Percentiles rank a stretch among this genome's conserved stretches.
These are phyloP conservation scores for Alternaria incomplexa DNA, from an alignment of 2,329 filamentous ascomycete species.

Conservation along the genomic window DNA sequence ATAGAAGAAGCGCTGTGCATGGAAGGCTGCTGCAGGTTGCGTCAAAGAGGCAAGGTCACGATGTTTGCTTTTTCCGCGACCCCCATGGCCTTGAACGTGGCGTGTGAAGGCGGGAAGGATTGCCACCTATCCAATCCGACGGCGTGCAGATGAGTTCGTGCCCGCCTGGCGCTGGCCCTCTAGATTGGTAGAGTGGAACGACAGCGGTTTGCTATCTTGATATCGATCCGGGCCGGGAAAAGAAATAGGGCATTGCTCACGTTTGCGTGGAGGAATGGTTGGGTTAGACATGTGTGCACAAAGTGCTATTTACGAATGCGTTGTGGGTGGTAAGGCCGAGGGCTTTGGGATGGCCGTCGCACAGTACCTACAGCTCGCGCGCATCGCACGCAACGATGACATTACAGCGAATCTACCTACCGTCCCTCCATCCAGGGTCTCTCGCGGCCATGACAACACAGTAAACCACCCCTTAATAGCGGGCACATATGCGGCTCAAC, in stretches of 20 bases:
- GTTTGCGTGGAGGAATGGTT: background rate
- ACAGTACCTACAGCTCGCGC: background rate
- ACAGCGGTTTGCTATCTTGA: slow-evolving; percentile 2
- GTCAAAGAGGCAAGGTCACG: slow-evolving; percentile 5
- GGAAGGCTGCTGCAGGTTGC: slow-evolving; percentile 6
- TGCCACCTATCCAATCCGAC: slow-evolving; percentile 1
- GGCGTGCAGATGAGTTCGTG: background rate
- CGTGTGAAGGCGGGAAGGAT: slow-evolving; percentile 9
- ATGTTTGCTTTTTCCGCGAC: slow-evolving; percentile 4
- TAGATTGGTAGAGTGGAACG: background rate
- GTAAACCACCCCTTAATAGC: background rate
- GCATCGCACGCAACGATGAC: background rate
- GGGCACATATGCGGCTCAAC: slow-evolving; percentile 28
- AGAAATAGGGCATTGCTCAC: background rate
- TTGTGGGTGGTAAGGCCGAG: background rate
- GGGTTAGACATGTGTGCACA: background rate
- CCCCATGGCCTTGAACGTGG: slow-evolving; percentile 1
- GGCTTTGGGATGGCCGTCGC: background rate
- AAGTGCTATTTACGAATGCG: slow-evolving; percentile 4
- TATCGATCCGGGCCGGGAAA: background rate
- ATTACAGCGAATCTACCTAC: background rate
- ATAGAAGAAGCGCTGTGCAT: slow-evolving; percentile 11
- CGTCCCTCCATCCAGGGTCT: background rate
- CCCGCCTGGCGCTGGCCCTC: background rate
- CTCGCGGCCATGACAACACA: background rate